Conservation (phyloP, 768 basidiomycete genomes). For the Neoboletus magnificus region DNA sequence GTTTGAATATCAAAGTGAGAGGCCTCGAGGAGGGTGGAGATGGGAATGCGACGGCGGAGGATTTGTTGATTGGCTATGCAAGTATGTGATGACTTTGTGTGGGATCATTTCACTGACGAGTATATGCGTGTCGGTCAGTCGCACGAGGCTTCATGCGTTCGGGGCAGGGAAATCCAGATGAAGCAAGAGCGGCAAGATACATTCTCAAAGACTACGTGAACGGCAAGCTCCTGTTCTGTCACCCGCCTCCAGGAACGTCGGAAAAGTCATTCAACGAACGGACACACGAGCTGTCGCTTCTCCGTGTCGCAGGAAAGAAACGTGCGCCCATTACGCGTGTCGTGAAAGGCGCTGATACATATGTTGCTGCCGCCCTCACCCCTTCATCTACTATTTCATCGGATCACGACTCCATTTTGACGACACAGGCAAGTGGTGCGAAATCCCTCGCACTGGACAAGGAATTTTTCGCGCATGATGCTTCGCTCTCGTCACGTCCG, state of each 20-base stretch:
- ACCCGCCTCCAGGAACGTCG: constrained; percentile 73
- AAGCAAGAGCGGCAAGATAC: constrained; percentile 88
- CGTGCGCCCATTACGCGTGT: constrained; percentile 86
- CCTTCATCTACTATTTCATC: background rate
- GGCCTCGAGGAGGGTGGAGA: constrained; percentile 82
- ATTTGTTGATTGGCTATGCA: constrained; percentile 86
- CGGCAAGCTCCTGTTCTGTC: constrained; percentile 87
- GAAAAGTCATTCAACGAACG: constrained; percentile 72
- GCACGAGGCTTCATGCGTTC: constrained; percentile 89
- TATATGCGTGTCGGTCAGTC: constrained; percentile 48
- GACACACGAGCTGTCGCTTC: constrained; percentile 59
- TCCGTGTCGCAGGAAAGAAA: constrained; percentile 73
- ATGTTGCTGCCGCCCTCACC: constrained; percentile 39
- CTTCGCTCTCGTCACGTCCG: constrained; percentile 52
- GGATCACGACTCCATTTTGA: constrained; percentile 21
- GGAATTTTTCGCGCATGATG: constrained; percentile 71
- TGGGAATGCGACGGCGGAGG: constrained; percentile 68
- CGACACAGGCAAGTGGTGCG: constrained; percentile 34
- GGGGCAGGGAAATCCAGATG: constrained; percentile 96
- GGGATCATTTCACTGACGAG: constrained; percentile 10
- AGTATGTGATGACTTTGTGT: constrained; percentile 51
- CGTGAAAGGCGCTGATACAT: constrained; percentile 80
- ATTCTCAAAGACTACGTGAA: constrained; percentile 97
- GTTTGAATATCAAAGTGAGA: constrained; percentile 65
- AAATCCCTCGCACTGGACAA: constrained; percentile 74